Evolutionary conservation across 176 grass and related monocot species (phyloP).

Genomic region (Carex scoparia): DNA sequence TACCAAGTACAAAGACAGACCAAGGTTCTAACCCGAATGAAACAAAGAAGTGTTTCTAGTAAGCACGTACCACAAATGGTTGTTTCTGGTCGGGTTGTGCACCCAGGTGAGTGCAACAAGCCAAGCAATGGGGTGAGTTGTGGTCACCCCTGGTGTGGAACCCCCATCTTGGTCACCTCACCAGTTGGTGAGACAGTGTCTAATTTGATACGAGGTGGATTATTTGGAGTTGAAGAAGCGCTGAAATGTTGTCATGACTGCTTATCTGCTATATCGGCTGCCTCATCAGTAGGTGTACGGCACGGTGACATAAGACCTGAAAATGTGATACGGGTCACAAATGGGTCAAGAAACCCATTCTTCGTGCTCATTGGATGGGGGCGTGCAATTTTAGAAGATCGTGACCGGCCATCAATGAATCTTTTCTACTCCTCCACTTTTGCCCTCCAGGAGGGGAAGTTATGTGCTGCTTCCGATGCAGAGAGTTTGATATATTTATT

Average conservation of each 20-base stretch:
- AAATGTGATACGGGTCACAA: constrained; percentile 76
- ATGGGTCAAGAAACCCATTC: constrained; percentile 45
- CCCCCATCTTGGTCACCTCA: constrained; percentile 71
- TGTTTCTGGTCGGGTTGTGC: constrained; percentile 57
- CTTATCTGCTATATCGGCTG: constrained; percentile 71
- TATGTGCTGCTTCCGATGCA: constrained; percentile 79
- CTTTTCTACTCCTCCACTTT: constrained; percentile 90
- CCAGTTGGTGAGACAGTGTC: constrained; percentile 84
- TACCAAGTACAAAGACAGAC: constrained; percentile 90
- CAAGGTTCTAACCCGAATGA: constrained; percentile 80
- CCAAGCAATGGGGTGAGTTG: constrained; percentile 55
- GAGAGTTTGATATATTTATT: constrained; percentile 94
- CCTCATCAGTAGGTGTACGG: constrained; percentile 65
- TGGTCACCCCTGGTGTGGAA: constrained; percentile 83
- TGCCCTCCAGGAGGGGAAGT: constrained; percentile 89
- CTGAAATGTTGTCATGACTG: constrained; percentile 96
- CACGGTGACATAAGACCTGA: constrained; percentile 83
- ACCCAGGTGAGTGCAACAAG: constrained; percentile 72
- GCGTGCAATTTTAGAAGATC: constrained; percentile 88
- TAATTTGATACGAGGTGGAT: constrained; percentile 72
- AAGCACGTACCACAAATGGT: constrained; percentile 74
- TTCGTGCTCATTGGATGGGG: constrained; percentile 96
- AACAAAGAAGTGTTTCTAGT: constrained; percentile 78
- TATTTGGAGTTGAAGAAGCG: constrained; percentile 85
- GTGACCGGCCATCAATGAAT: constrained; percentile 78